Evolutionary conservation across 805 yeast genomes (phyloP).

Genomic region (Candida alai): DNA sequence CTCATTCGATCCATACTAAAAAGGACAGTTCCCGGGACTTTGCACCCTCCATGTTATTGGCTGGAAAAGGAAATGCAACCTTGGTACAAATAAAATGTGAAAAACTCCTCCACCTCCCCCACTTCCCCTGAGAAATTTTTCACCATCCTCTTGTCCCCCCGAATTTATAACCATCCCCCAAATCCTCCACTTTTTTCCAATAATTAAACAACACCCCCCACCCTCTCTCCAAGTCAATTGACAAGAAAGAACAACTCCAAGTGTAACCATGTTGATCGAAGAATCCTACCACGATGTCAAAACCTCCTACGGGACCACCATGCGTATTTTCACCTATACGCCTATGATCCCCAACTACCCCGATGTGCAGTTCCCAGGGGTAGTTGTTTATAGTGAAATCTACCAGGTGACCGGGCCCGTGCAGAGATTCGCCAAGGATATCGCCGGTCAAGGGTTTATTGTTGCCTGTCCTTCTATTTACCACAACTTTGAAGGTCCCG

Average conservation of each 20-base stretch:
- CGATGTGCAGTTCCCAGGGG: conserved; percentile 78
- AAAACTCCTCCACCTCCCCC: too few relatives aligned
- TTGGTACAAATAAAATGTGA: too few relatives aligned
- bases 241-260: too few relatives aligned
- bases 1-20: too few relatives aligned
- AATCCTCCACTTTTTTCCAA: not conserved
- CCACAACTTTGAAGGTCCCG: conserved; percentile 65
- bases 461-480: conserved; percentile 78
- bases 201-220: conserved; percentile 1
- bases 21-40: too few relatives aligned
- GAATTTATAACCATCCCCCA: too few relatives aligned
- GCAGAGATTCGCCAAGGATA: conserved; percentile 68
- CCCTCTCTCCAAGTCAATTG: not conserved
- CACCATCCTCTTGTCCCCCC: too few relatives aligned
- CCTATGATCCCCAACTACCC: conserved; percentile 73
- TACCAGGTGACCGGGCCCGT: conserved; percentile 85
- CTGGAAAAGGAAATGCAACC: too few relatives aligned
- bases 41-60: too few relatives aligned
- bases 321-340: conserved; percentile 62
- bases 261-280: conserved; percentile 55
- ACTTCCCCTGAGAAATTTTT: too few relatives aligned
- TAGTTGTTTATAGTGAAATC: conserved; percentile 72
- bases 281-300: conserved; percentile 61
- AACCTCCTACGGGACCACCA: conserved; percentile 63
- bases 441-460: conserved; percentile 76